Percentiles rank a stretch among this genome's conserved stretches.
phyloP scores from a whole-genome alignment of 371 early-diverging fungal genomes.

The Mortierella sp. region DNA sequence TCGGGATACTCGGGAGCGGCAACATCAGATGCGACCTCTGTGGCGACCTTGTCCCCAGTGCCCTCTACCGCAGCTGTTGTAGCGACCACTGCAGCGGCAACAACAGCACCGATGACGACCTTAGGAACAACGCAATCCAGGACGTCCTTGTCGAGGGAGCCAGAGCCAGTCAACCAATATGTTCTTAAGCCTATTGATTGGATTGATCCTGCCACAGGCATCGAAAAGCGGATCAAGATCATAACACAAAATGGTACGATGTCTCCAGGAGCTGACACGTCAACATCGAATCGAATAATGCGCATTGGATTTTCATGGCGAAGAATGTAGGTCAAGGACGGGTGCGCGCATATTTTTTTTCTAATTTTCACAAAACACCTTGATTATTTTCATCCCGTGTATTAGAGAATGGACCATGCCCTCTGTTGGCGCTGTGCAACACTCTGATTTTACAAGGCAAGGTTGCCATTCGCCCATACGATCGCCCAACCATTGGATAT shows the following conservation, averaged over 20 bases:
- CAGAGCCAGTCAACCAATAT: constrained; percentile 63
- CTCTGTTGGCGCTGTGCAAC: constrained; percentile 90
- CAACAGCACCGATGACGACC: constrained; percentile 5
- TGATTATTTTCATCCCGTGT: neutral
- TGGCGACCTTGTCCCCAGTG: neutral
- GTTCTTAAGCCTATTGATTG: constrained; percentile 78
- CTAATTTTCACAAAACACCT: neutral
- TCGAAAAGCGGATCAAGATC: constrained; percentile 68
- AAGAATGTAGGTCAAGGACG: neutral
- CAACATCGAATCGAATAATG: neutral
- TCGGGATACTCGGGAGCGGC: neutral
- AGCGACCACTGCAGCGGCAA: neutral
- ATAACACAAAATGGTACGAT: constrained; percentile 86
- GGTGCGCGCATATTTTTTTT: neutral
- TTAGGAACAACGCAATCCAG: constrained; percentile 4
- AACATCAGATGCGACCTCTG: constrained; percentile 5
- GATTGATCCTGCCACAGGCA: constrained; percentile 62
- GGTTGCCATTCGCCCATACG: constrained; percentile 71
- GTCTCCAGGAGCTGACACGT: neutral
- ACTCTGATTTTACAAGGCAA: constrained; percentile 85
- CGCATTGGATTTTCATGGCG: neutral
- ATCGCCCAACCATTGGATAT: constrained; percentile 72
- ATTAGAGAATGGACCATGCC: constrained; percentile 92
- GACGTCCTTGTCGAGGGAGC: constrained; percentile 14
- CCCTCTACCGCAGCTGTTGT: neutral